Base-by-base conservation (phyloP, 495 filamentous ascomycete species). In the Aspergillus olivimuriae region DNA sequence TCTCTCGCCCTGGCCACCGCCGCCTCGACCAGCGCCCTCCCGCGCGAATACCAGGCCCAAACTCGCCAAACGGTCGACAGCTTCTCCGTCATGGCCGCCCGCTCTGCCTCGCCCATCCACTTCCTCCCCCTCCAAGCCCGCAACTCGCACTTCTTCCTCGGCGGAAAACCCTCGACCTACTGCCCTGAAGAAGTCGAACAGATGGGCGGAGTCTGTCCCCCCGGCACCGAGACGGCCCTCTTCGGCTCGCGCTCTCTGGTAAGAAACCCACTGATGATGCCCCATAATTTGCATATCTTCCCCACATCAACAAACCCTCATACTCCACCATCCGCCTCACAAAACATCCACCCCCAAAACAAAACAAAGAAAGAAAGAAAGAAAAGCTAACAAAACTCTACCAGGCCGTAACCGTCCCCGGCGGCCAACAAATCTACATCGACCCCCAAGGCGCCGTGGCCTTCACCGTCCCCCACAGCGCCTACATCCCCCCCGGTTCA, bases 351-450 rank as follows among this genome's bases (percentile, higher is more conserved):
- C n/a, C n/a, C n/a, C n/a, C n/a, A n/a, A n/a, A n/a, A n/a, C n/a
- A n/a, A n/a, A n/a, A n/a, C n/a, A n/a, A n/a, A n/a, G n/a, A n/a
- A 53, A 24, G 10, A 23, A 5, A 10, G n/a, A 12, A 2, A 3
- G 9, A 21, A 16, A 30, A 32, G 24, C 37, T 33, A 31, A 44
- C 46, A 51, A 44, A 32, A 40, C 20, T 15, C 18, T 18, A 33
- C 17, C 45, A 63, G 68, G 52, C 69, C 50, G 73, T 76, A 44
- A 55, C 63, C 35, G 82, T 86, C 21, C 80, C 83, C 15, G 83
- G 82, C 34, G 82, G 83, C 17, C 81, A 86, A 52, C 60, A 62
- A 44, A 72, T 78, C 61, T 88, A 83, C 61, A 66, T 86, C 32
- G 59, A 52, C 14, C 62, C 73, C 3, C 55, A 64, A 18, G 82